A percentile compares a stretch with the other conserved stretches of the same genome.
Conservation (phyloP, 1,284 basidiomycete species). For the Sanghuangporus sanghuang region DNA sequence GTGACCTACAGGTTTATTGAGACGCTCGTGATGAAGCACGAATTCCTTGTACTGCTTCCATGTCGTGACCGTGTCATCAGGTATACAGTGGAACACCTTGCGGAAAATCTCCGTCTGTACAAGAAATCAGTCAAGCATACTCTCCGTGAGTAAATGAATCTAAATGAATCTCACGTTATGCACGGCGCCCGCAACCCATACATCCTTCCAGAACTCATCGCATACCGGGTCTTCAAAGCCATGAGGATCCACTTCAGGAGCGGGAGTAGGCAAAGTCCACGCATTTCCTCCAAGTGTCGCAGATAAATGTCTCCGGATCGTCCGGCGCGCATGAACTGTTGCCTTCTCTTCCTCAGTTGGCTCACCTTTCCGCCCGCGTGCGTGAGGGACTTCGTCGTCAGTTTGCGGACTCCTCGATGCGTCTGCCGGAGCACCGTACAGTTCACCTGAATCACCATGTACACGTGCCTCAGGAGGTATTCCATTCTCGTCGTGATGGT, state of each 20-base stretch:
- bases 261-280: conserved; percentile 60
- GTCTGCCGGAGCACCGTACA: conserved; percentile 52
- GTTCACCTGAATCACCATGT: conserved; percentile 32
- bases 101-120: conserved; percentile 87
- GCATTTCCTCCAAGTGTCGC: conserved; percentile 48
- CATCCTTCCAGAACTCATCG: conserved; percentile 82
- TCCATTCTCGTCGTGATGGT: conserved; percentile 20
- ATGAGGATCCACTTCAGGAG: conserved; percentile 69
- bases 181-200: conserved; percentile 81
- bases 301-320: conserved; percentile 50
- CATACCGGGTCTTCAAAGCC: conserved; percentile 85
- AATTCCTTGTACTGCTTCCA: conserved; percentile 96
- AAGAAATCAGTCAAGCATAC: conserved; percentile 11
- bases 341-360: conserved; percentile 47
- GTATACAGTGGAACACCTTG: conserved; percentile 88
- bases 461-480: conserved; percentile 33
- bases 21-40: conserved; percentile 67
- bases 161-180: conserved; percentile 86
- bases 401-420: conserved; percentile 36
- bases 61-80: conserved; percentile 86
- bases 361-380: conserved; percentile 39
- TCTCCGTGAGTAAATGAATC: conserved; percentile 16
- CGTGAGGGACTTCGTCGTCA: conserved; percentile 43
- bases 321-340: conserved; percentile 43
- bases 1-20: conserved; percentile 56